Base-by-base conservation (phyloP, 2,329 filamentous ascomycete genomes). In the Curvularia verruculosa region DNA sequence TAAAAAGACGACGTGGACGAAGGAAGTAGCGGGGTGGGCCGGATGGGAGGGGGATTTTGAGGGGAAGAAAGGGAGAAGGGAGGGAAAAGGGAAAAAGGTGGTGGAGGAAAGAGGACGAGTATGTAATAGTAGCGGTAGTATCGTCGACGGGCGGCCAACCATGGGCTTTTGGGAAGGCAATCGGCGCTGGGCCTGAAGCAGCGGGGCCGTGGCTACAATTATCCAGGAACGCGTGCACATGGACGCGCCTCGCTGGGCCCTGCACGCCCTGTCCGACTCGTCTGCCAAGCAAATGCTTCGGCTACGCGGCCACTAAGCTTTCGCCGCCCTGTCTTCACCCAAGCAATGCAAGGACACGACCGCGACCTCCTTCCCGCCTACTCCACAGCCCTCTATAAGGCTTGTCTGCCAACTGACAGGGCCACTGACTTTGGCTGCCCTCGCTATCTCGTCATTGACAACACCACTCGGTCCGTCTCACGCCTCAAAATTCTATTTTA, bases 221-320 rank as follows among this genome's bases (percentile, higher is more conserved):
- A 18, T 56, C 49, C 60, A 65, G 60, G 62, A 63, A 63, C 61
- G 61, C 59, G 57, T 40, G 47, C 53, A 37, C 40, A 49, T 48
- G 37, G 52, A 58, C 58, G 56, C 56, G 59, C 49, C 61, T 58
- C 58, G 48, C 52, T 58, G 45, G 58, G 43, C 52, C 8, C 8
- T 29, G n/a, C n/a, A n/a, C n/a, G n/a, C n/a, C n/a, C n/a, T n/a
- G n/a, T n/a, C n/a, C n/a, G 53, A 19, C 31, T n/a, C 24, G 52
- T 19, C 9, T 53, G 54, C 49, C 49, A 52, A 59, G 53, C 47
- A 45, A 46, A 15, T 37, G 53, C 58, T 50, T 59, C 59, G 28
- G 51, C 54, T 37, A 41, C 50, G 51, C 46, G 54, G 52, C 47
- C 39, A 40, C 23, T 54, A 21, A 51, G 26, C 49, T 34, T 21